Evolutionary conservation across 225 moss, liverwort and hornwort genomes (phyloP).

Genomic region (Bryoerythrophyllum caledonicum): DNA sequence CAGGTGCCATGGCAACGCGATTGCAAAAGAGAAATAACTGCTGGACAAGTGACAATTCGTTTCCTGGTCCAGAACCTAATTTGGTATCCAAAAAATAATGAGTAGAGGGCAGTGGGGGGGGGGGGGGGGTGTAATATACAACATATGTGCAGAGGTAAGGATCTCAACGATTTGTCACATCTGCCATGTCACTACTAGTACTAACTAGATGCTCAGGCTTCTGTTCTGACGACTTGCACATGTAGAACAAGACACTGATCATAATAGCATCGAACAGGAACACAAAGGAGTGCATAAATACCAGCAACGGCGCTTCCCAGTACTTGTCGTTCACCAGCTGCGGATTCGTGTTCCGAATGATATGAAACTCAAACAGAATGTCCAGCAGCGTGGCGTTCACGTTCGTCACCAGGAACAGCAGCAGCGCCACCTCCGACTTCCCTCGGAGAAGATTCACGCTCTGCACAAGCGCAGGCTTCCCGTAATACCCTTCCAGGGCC

Average conservation of each 20-base stretch:
- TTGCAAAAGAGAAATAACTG: background rate
- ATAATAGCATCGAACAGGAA: slow-evolving; percentile 70
- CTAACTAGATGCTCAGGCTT: slow-evolving; percentile 24
- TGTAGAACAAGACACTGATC: slow-evolving; percentile 47
- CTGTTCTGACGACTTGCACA: slow-evolving; percentile 38
- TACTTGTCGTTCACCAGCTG: slow-evolving; percentile 31
- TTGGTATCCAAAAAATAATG: slow-evolving; percentile 27
- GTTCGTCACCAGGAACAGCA: slow-evolving; percentile 58
- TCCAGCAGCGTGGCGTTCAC: slow-evolving; percentile 63
- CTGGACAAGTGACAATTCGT: slow-evolving; percentile 36
- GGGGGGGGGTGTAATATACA: slow-evolving; percentile 29
- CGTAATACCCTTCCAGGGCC: slow-evolving; percentile 51
- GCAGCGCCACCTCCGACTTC: slow-evolving; percentile 32
- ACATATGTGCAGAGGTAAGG: slow-evolving; percentile 19
- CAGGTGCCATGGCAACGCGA: background rate
- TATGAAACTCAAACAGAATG: slow-evolving; percentile 51
- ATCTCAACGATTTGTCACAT: slow-evolving; percentile 18
- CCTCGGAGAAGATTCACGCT: slow-evolving; percentile 38
- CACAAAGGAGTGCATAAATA: slow-evolving; percentile 88
- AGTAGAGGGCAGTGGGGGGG: background rate
- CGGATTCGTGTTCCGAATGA: slow-evolving; percentile 38
- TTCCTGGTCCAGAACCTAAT: slow-evolving; percentile 22
- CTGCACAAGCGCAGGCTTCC: slow-evolving; percentile 41
- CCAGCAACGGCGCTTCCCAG: slow-evolving; percentile 51
- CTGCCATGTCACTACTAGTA: slow-evolving; percentile 25